phyloP scores from a whole-genome alignment of 192 early-diverging fungal genomes.

The Coemansia aciculifera region DNA sequence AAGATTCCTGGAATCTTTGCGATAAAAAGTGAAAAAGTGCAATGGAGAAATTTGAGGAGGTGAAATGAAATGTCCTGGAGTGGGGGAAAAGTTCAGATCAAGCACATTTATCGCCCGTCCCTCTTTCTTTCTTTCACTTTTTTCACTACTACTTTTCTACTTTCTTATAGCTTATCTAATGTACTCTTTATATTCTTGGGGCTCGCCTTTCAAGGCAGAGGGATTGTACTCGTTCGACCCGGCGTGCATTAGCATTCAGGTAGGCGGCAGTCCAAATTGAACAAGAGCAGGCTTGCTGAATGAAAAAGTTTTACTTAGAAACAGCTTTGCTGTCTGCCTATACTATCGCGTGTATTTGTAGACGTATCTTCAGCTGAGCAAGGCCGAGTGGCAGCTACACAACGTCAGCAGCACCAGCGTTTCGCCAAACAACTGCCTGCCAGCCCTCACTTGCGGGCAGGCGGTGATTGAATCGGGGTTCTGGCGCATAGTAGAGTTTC shows the following conservation, averaged over 20 bases:
- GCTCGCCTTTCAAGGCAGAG: conserved; percentile 40
- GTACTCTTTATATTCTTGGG: conserved; percentile 50
- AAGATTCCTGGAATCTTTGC: neutral
- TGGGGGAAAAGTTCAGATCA: neutral
- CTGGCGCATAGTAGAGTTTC: conserved; percentile 41
- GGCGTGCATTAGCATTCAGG: conserved; percentile 46
- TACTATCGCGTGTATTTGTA: neutral
- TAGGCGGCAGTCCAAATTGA: conserved; percentile 1
- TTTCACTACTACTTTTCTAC: neutral
- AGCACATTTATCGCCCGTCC: neutral
- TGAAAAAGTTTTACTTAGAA: neutral
- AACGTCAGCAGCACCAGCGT: conserved; percentile 30
- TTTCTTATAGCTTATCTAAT: conserved; percentile 7
- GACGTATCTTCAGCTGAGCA: conserved; percentile 49
- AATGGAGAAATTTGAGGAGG: neutral
- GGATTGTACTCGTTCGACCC: conserved; percentile 49
- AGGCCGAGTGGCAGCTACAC: conserved; percentile 44
- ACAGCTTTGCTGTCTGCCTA: neutral
- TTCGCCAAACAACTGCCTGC: conserved; percentile 39
- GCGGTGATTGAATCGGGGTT: conserved; percentile 39
- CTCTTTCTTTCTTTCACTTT: neutral
- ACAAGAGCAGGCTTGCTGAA: neutral
- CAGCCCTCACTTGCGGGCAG: conserved; percentile 22
- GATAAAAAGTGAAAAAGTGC: neutral
- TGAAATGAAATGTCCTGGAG: neutral